These are phyloP conservation scores for Coemansia linderi DNA, from an alignment of 371 early-diverging fungal species.

Conservation along the genomic window DNA sequence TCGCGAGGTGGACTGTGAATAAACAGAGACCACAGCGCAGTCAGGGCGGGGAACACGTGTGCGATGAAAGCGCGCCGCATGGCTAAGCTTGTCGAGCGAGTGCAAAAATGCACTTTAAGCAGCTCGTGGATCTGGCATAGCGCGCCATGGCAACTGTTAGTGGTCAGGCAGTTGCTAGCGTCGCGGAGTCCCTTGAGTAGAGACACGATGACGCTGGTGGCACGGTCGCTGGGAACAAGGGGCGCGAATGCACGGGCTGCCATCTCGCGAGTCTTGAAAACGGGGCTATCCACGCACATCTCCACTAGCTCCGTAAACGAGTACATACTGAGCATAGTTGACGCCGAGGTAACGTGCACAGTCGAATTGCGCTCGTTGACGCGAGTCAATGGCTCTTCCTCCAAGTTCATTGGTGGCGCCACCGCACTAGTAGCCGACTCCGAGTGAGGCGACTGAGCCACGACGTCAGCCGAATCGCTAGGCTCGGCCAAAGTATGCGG, in stretches of 20 bases:
- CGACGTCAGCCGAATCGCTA: slow-evolving; percentile 14
- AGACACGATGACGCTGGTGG: slow-evolving; percentile 33
- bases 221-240: slow-evolving; percentile 59
- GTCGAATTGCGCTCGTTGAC: slow-evolving; percentile 53
- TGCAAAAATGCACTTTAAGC: slow-evolving; percentile 42
- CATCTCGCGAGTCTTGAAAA: slow-evolving; percentile 84
- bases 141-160: slow-evolving; percentile 40
- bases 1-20: slow-evolving; percentile 19
- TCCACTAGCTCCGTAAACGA: slow-evolving; percentile 75
- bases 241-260: slow-evolving; percentile 81
- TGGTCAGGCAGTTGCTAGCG: slow-evolving; percentile 41
- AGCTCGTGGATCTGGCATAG: slow-evolving; percentile 50
- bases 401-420: slow-evolving; percentile 52
- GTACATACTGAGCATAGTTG: slow-evolving; percentile 58
- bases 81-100: slow-evolving; percentile 24
- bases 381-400: slow-evolving; percentile 36
- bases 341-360: slow-evolving; percentile 51
- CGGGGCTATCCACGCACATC: slow-evolving; percentile 71
- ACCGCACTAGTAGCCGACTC: slow-evolving; percentile 39
- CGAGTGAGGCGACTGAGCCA: slow-evolving; percentile 31
- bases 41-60: slow-evolving; percentile 22
- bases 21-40: slow-evolving; percentile 48
- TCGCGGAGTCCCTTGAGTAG: slow-evolving; percentile 57
- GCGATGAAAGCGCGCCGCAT: slow-evolving; percentile 27
- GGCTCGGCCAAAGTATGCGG: not conserved